phyloP scores from a whole-genome alignment of 139 green algal genomes.

The Eudorina sp. region DNA sequence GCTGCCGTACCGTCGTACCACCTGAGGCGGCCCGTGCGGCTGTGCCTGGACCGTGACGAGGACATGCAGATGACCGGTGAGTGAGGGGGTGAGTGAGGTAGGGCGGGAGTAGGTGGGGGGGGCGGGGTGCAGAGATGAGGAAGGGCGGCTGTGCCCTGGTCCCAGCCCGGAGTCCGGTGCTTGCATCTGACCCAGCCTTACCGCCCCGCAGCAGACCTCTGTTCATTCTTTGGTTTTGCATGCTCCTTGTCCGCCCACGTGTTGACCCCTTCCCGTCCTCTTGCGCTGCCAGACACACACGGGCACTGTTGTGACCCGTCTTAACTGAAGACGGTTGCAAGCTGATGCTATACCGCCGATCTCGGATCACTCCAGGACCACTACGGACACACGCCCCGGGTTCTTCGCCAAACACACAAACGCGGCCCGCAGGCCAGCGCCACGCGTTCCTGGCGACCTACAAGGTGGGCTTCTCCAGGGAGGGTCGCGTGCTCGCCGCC shows the following conservation, averaged over 20 bases:
- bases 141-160: too few species aligned
- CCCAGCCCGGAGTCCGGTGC: too few species aligned
- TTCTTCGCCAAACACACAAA: too few species aligned
- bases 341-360: too few species aligned
- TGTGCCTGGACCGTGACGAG: slow-evolving; percentile 92
- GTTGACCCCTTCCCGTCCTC: not conserved
- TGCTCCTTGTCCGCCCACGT: not conserved
- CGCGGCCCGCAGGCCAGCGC: slow-evolving; percentile 80
- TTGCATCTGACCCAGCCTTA: too few species aligned
- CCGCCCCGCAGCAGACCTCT: too few species aligned
- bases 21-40: slow-evolving; percentile 77
- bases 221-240: not conserved
- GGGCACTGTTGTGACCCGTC: too few species aligned
- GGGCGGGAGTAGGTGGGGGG: not conserved
- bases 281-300: too few species aligned
- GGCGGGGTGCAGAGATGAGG: not conserved
- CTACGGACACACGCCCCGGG: too few species aligned
- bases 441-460: slow-evolving; percentile 90
- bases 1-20: slow-evolving; percentile 86
- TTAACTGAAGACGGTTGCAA: too few species aligned
- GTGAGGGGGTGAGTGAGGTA: not conserved
- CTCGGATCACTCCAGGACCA: too few species aligned
- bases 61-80: slow-evolving; percentile 91
- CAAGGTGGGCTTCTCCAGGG: slow-evolving; percentile 80
- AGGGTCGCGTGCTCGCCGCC: slow-evolving; percentile 81